phyloP scores from a whole-genome alignment of 768 basidiomycete species.

The Suillus hirtellus region DNA sequence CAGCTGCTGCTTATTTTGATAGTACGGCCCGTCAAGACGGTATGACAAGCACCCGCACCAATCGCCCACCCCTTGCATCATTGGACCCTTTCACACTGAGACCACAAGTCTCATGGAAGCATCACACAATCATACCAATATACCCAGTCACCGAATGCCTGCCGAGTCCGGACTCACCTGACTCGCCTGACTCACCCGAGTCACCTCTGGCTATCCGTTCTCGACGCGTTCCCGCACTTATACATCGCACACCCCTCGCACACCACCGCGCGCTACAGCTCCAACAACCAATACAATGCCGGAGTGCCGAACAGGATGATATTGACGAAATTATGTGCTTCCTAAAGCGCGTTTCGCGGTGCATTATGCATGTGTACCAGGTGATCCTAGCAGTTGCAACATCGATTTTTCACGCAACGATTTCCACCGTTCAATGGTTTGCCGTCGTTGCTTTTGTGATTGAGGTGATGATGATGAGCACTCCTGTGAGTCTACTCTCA shows the following conservation, averaged over 20 bases:
- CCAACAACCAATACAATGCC: not conserved
- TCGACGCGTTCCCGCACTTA: not conserved
- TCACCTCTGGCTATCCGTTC: not conserved
- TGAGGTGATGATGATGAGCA: conserved; percentile 1
- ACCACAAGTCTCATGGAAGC: not conserved
- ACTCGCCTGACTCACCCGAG: not conserved
- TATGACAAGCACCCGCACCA: conserved; percentile 2
- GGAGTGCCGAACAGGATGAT: conserved; percentile 8
- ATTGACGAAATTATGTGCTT: conserved; percentile 48
- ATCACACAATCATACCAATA: not conserved
- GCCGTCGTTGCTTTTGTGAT: conserved; percentile 7
- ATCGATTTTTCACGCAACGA: not conserved
- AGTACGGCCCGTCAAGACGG: conserved; percentile 2
- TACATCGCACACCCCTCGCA: not conserved
- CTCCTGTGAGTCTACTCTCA: not conserved
- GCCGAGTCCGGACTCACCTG: not conserved
- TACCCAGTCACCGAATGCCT: not conserved
- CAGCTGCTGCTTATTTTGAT: conserved; percentile 4
- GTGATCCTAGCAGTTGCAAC: not conserved
- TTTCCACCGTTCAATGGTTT: conserved; percentile 6
- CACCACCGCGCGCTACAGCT: not conserved
- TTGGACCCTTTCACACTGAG: conserved; percentile 5
- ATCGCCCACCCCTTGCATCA: conserved; percentile 1
- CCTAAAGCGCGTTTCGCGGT: conserved; percentile 41
- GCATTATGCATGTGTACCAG: not conserved